Percentiles rank a stretch among this genome's conserved stretches.
Evolutionary conservation across 2,329 filamentous ascomycete genomes (phyloP).

Genomic region (Botrytis pseudocinerea): DNA sequence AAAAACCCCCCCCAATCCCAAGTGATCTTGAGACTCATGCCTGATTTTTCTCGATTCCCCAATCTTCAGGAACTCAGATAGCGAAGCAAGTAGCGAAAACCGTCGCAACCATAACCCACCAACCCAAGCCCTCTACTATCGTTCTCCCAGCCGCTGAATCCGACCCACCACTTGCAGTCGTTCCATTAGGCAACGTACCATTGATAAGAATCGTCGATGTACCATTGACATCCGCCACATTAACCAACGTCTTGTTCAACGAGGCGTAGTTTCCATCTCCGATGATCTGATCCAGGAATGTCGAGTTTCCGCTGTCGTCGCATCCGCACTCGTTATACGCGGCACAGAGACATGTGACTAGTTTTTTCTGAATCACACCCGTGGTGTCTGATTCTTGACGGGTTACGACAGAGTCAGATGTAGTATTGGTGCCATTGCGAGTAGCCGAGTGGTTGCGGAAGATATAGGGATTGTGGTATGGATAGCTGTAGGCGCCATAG

Average conservation of each 20-base stretch:
- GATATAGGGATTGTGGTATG: slow-evolving; percentile 58
- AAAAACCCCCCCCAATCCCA: neutral
- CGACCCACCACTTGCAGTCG: slow-evolving; percentile 52
- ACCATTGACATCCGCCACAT: slow-evolving; percentile 62
- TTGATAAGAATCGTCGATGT: slow-evolving; percentile 68
- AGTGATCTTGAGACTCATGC: neutral
- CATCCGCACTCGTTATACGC: slow-evolving; percentile 61
- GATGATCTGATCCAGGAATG: slow-evolving; percentile 62
- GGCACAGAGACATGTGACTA: slow-evolving; percentile 62
- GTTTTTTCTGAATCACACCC: slow-evolving; percentile 56
- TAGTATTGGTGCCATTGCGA: slow-evolving; percentile 32
- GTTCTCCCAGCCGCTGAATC: slow-evolving; percentile 38
- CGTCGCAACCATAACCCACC: slow-evolving; percentile 38
- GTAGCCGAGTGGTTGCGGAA: slow-evolving; percentile 49
- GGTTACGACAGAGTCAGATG: slow-evolving; percentile 46
- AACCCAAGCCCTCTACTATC: slow-evolving; percentile 31
- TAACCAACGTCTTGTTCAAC: slow-evolving; percentile 63
- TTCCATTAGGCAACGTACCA: slow-evolving; percentile 71
- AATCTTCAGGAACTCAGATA: neutral
- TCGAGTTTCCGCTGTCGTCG: slow-evolving; percentile 63
- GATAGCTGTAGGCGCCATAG: slow-evolving; percentile 61
- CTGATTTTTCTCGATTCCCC: neutral
- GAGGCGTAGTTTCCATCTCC: slow-evolving; percentile 62
- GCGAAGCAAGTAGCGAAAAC: slow-evolving; percentile 27
- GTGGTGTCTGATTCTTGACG: slow-evolving; percentile 25